Evolutionary conservation across 1,284 basidiomycete genomes (phyloP).

Genomic region (Trichosporon coremiiforme): DNA sequence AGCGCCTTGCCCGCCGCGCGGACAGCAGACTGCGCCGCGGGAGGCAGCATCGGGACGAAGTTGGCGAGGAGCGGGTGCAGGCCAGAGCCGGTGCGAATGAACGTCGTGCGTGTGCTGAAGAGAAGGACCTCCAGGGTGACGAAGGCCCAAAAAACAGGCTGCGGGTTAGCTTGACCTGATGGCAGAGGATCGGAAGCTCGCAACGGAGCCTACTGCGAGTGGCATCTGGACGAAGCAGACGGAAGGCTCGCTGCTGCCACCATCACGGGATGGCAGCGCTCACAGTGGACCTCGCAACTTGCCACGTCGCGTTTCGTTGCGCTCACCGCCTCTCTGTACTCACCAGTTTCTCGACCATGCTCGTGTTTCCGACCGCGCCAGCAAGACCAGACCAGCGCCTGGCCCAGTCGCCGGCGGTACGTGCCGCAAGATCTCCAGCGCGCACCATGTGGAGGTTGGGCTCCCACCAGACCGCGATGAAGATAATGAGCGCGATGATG

Average conservation of each 20-base stretch:
- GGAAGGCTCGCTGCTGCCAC: too few relatives aligned
- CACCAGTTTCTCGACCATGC: slow-evolving; percentile 32
- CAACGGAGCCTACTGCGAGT: too few relatives aligned
- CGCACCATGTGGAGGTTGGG: slow-evolving; percentile 41
- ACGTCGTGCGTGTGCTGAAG: slow-evolving; percentile 51
- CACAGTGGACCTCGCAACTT: too few relatives aligned
- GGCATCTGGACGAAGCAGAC: too few relatives aligned
- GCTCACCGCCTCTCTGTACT: slow-evolving; percentile 17
- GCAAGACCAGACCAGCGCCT: slow-evolving; percentile 29
- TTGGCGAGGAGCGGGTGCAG: slow-evolving; percentile 52
- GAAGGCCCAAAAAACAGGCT: slow-evolving; percentile 58
- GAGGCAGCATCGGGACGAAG: slow-evolving; percentile 55
- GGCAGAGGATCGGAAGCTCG: too few relatives aligned
- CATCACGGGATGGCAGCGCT: too few relatives aligned
- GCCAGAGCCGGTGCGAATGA: slow-evolving; percentile 49
- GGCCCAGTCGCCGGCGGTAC: slow-evolving; percentile 23
- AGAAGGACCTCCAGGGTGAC: slow-evolving; percentile 53
- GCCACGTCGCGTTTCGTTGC: too few relatives aligned
- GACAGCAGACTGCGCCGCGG: slow-evolving; percentile 42
- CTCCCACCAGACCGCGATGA: slow-evolving; percentile 54
- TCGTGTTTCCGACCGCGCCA: slow-evolving; percentile 12
- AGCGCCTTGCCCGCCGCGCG: slow-evolving; percentile 49
- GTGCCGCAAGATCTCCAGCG: slow-evolving; percentile 7
- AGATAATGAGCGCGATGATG: slow-evolving; percentile 45
- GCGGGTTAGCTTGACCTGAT: slow-evolving; percentile 19